A percentile compares a stretch with the other conserved stretches of the same genome.
These are phyloP conservation scores for Tolypocladium ovalisporum DNA, from an alignment of 2,329 filamentous ascomycete species.

Conservation along the genomic window DNA sequence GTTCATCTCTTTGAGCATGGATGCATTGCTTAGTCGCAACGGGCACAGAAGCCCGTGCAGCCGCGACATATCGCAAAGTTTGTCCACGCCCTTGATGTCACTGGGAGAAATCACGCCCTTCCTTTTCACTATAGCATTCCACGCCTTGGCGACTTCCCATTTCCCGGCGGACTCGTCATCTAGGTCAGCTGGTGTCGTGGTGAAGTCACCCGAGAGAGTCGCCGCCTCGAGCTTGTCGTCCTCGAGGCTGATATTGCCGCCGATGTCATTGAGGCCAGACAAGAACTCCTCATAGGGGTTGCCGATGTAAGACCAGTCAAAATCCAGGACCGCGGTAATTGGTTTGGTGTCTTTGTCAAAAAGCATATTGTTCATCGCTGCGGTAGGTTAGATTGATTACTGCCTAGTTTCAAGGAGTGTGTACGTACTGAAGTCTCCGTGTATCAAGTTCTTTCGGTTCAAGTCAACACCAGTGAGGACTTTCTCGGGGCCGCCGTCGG, in stretches of 20 bases:
- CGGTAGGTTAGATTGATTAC: neutral
- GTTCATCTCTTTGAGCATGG: neutral
- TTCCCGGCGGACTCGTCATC: neutral
- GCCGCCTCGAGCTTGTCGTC: neutral
- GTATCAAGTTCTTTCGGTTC: conserved; percentile 7
- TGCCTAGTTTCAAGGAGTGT: neutral
- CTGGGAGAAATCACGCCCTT: neutral
- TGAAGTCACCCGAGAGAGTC: neutral
- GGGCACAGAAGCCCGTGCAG: neutral
- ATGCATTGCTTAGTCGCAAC: neutral
- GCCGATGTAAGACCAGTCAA: conserved; percentile 13
- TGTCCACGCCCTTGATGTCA: neutral
- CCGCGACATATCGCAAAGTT: neutral
- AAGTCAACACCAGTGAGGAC: conserved; percentile 8
- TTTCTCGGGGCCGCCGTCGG: neutral
- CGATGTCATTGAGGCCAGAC: conserved; percentile 4
- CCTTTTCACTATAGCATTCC: neutral
- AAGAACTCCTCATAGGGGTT: conserved; percentile 15
- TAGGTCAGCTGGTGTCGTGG: neutral
- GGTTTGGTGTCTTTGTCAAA: conserved; percentile 9
- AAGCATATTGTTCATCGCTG: conserved; percentile 16
- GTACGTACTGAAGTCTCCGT: conserved; percentile 16
- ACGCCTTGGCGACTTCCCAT: conserved; percentile 1
- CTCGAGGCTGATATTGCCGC: neutral
- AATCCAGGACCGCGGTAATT: conserved; percentile 16